Evolutionary conservation across 306 rosid species (phyloP).

Genomic region (Ziziphus jujuba): DNA sequence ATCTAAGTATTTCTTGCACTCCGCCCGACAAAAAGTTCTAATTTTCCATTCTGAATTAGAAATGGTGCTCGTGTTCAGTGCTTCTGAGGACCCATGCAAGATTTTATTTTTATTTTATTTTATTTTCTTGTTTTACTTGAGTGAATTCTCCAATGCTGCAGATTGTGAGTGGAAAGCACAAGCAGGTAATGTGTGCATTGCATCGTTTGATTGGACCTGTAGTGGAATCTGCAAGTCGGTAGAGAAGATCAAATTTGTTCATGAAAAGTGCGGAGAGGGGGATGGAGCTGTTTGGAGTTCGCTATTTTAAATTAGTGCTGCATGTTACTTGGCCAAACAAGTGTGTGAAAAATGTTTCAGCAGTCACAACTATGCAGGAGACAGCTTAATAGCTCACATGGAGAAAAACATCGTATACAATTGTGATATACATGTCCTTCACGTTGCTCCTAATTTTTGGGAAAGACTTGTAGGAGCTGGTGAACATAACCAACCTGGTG

Average conservation of each 20-base stretch:
- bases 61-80: background rate
- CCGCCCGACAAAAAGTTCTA: background rate
- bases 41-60: background rate
- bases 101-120: background rate
- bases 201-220: conserved; percentile 98
- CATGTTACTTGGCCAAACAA: conserved; percentile 15
- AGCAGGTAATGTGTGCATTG: conserved; percentile 87
- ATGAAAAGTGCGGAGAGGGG: conserved; percentile 94
- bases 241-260: conserved; percentile 86
- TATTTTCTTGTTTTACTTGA: conserved; percentile 17
- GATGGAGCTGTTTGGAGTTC: conserved; percentile 89
- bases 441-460: background rate
- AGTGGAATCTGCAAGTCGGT: conserved; percentile 99
- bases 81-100: background rate
- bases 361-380: conserved; percentile 13
- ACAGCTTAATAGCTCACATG: conserved; percentile 23
- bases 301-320: conserved; percentile 37
- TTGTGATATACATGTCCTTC: conserved; percentile 18
- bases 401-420: conserved; percentile 22
- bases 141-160: conserved; percentile 30
- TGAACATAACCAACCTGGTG: conserved; percentile 7
- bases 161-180: conserved; percentile 99
- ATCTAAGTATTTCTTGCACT: background rate
- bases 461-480: conserved; percentile 7
- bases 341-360: conserved; percentile 19